Evolutionary conservation across 345 rosid species (phyloP).

Genomic region (Salix suchowensis): DNA sequence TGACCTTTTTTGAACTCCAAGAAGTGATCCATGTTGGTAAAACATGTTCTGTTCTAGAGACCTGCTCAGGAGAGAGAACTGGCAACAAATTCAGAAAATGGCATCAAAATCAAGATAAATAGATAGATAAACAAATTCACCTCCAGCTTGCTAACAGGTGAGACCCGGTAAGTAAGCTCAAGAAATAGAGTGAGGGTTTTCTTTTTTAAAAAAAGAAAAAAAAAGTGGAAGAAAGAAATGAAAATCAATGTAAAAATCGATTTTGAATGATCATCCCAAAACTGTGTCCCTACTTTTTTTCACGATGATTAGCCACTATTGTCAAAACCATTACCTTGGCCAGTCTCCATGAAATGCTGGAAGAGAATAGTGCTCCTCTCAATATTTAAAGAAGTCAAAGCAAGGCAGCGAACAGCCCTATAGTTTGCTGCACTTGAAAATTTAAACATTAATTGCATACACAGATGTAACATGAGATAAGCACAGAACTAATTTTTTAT

Average conservation of each 20-base stretch:
- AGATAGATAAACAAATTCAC: background rate
- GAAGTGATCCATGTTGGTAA: slow-evolving; percentile 55
- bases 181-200: background rate
- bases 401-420: slow-evolving; percentile 87
- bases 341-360: slow-evolving; percentile 55
- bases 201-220: background rate
- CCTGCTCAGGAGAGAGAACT: slow-evolving; percentile 77
- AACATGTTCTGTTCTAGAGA: slow-evolving; percentile 64
- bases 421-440: slow-evolving; percentile 57
- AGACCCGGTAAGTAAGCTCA: background rate
- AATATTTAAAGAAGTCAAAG: slow-evolving; percentile 64
- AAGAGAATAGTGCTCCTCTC: slow-evolving; percentile 76
- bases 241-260: background rate
- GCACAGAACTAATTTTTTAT: background rate
- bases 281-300: too few species aligned
- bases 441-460: background rate
- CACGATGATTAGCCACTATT: too few species aligned
- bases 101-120: slow-evolving; percentile 14
- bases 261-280: too few species aligned
- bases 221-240: background rate
- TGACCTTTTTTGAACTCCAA: slow-evolving; percentile 32
- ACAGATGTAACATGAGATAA: background rate
- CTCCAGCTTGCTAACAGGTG: background rate
- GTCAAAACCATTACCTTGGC: slow-evolving; percentile 51
- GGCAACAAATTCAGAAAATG: slow-evolving; percentile 39